Evolutionary conservation across 495 filamentous ascomycete species (phyloP).

Genomic region (Aspergillus funiculosus): DNA sequence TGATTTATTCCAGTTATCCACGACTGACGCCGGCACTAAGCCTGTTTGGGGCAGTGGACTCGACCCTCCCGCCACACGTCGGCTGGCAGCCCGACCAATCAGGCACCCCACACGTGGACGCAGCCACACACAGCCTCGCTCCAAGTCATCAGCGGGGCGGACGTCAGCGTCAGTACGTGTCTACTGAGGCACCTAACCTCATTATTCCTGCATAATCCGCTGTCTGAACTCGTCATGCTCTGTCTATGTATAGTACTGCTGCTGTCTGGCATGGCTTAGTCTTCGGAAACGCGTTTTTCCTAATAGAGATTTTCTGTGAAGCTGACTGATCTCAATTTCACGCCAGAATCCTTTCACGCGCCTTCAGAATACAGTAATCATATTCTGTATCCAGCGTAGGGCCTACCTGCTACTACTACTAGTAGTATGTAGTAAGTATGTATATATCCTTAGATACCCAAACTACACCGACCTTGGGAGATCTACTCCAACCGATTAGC

Average conservation of each 20-base stretch:
- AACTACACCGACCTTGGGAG: constrained; percentile 3
- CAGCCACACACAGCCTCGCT: constrained; percentile 7
- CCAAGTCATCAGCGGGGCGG: background rate
- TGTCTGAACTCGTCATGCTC: too few species aligned
- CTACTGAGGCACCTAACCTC: background rate
- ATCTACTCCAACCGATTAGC: background rate
- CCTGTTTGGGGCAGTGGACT: too few species aligned
- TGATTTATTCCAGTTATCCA: background rate
- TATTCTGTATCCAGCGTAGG: too few species aligned
- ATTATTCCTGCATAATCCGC: too few species aligned
- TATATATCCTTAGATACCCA: constrained; percentile 11
- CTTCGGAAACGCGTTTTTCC: too few species aligned
- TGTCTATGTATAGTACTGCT: background rate
- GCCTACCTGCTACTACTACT: too few species aligned
- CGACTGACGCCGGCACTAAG: background rate
- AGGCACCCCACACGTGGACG: constrained; percentile 5
- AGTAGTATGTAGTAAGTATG: too few species aligned
- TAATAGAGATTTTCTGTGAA: too few species aligned
- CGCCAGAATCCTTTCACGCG: too few species aligned
- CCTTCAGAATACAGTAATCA: too few species aligned
- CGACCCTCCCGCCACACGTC: constrained; percentile 5
- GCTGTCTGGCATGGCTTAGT: too few species aligned
- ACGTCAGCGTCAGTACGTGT: background rate
- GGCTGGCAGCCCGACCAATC: background rate
- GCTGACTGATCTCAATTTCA: too few species aligned